Evolutionary conservation across 2,329 filamentous ascomycete species (phyloP).

Genomic region (Microdochium nivale): DNA sequence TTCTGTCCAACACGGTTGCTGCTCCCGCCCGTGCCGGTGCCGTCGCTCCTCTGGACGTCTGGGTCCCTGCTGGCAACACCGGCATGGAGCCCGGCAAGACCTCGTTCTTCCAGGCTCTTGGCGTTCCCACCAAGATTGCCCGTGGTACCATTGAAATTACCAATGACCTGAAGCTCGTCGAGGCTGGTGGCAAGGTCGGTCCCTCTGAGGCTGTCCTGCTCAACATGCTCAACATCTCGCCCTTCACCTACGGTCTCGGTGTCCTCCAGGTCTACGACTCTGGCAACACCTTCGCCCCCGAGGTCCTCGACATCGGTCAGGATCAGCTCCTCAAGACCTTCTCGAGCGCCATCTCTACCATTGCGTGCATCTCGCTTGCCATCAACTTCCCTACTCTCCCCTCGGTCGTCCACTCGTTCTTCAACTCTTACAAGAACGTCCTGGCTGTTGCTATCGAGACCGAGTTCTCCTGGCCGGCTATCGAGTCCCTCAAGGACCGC

Average conservation of each 20-base stretch:
- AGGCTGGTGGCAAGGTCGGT: conserved; percentile 89
- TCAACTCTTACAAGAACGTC: conserved; percentile 98
- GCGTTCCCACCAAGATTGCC: conserved; percentile 99
- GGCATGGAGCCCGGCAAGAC: conserved; percentile 99
- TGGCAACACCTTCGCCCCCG: conserved; percentile 82
- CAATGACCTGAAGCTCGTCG: conserved; percentile 93
- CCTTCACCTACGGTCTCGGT: conserved; percentile 98
- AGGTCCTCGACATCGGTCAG: conserved; percentile 89
- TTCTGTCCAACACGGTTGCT: conserved; percentile 93
- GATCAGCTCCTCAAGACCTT: conserved; percentile 85
- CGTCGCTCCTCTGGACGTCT: conserved; percentile 88
- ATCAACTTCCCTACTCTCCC: conserved; percentile 93
- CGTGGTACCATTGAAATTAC: conserved; percentile 99
- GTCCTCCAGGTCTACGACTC: conserved; percentile 95
- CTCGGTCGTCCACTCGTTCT: conserved; percentile 89
- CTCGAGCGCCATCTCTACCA: conserved; percentile 71
- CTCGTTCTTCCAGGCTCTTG: conserved; percentile 99
- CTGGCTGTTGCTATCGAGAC: conserved; percentile 84
- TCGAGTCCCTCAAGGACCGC: conserved; percentile 97
- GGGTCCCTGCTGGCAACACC: conserved; percentile 94
- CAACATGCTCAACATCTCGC: conserved; percentile 99
- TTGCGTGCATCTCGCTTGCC: conserved; percentile 86
- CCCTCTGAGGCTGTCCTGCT: conserved; percentile 97
- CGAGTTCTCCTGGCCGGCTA: conserved; percentile 89
- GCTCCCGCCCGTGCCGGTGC: conserved; percentile 97